Evolutionary conservation across 1,284 basidiomycete genomes (phyloP).

Genomic region (Malassezia vespertilionis): DNA sequence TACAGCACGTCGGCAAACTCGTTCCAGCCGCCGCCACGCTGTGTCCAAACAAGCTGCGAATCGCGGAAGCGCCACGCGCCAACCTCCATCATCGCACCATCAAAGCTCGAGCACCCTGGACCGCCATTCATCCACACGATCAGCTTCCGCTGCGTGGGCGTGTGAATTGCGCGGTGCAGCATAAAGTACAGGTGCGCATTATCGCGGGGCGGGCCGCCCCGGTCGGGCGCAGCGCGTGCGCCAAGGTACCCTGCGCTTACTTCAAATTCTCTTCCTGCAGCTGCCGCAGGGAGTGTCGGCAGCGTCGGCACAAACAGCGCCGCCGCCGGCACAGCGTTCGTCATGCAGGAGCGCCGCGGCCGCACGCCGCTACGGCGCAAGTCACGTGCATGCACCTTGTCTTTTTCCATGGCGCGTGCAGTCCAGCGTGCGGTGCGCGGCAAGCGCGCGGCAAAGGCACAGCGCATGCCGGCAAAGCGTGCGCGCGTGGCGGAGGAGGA

Average conservation of each 20-base stretch:
- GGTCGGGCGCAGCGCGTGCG: constrained; percentile 18
- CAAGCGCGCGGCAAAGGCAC: neutral
- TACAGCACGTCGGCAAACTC: constrained; percentile 96
- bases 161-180: constrained; percentile 72
- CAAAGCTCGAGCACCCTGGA: constrained; percentile 91
- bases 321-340: constrained; percentile 5
- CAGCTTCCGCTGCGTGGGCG: constrained; percentile 73
- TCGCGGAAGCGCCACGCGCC: constrained; percentile 68
- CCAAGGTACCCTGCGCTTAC: constrained; percentile 40
- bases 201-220: constrained; percentile 24
- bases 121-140: constrained; percentile 97
- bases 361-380: neutral
- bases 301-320: constrained; percentile 13
- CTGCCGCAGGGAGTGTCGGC: constrained; percentile 7
- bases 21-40: constrained; percentile 83
- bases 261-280: constrained; percentile 7
- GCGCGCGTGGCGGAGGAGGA: neutral
- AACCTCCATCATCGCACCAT: constrained; percentile 94
- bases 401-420: constrained; percentile 2
- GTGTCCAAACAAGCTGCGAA: constrained; percentile 60
- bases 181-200: constrained; percentile 79
- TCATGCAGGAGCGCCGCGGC: neutral
- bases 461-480: neutral
- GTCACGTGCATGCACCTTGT: constrained; percentile 5
- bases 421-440: neutral